Evolutionary conservation across 2,329 filamentous ascomycete species (phyloP), one percentile per base, ranked within the genome.

Genomic region (Gaeumannomyces sp.): DNA sequence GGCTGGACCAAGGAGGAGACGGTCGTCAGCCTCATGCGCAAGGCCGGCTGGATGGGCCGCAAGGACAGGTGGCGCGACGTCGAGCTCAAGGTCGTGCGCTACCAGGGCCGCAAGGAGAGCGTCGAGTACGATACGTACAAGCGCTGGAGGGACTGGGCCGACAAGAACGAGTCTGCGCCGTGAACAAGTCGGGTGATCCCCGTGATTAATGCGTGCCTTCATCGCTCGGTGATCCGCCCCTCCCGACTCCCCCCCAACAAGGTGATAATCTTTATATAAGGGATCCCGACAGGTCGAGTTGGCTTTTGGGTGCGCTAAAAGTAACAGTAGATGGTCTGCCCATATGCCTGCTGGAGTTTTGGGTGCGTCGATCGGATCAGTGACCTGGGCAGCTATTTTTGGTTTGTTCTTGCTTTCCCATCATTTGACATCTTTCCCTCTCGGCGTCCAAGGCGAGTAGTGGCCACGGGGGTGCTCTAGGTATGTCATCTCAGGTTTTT

Each of bases 1-100:
- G 93, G 92, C 22, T 99, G 95, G 95, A 91, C 85, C 14, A 93
- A 95, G 76, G 93, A 98, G 74, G 92, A 98, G 81, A 91, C 94
- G 0, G 76, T 99, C 3, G 83, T 93, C 64, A 96, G 91, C 76
- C 78, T 98, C 73, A 95, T 97, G 89, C 84, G 92, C 66, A 99
- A 99, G 82, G 93, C 93, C 0, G 95, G 95, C 1, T 99, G 93
- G 93, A 84, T 83, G 65, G 93, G 92, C 1, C 92, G 88, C 83
- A 86, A 83, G 67, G 89, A 90, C 1, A 83, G 85, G 57, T 98
- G 93, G 94, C 84, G 84, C 69, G 88, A 92, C 66, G 87, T 97
- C 27, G 87, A 91, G 62, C 81, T 96, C 74, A 87, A 87, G 70
- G 87, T 95, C 2, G 88, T 93, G 64, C 84, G 91, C 70, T 99